phyloP scores from a whole-genome alignment of 495 filamentous ascomycete species.

The Penicillium desertorum region DNA sequence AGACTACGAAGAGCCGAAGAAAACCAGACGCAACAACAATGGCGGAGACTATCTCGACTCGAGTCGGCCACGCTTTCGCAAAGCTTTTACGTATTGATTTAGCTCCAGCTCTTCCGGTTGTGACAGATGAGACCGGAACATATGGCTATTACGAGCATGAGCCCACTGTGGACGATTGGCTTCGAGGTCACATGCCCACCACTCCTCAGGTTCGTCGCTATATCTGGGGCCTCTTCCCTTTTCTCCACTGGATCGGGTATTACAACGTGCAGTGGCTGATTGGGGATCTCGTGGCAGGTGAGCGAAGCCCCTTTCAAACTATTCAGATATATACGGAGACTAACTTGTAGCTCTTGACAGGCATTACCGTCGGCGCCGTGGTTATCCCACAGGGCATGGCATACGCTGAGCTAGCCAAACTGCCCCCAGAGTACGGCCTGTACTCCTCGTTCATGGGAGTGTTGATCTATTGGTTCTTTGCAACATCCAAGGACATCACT shows the following conservation, averaged over 20 bases:
- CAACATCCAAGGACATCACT: conserved; percentile 96
- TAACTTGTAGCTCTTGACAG: background rate
- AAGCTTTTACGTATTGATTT: conserved; percentile 7
- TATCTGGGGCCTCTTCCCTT: conserved; percentile 71
- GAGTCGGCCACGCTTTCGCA: conserved; percentile 12
- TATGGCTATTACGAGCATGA: conserved; percentile 57
- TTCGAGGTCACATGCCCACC: conserved; percentile 58
- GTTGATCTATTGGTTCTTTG: conserved; percentile 93
- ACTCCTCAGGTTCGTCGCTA: conserved; percentile 55
- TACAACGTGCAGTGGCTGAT: conserved; percentile 86
- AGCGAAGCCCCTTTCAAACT: background rate
- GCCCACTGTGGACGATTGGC: conserved; percentile 69
- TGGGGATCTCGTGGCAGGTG: conserved; percentile 82
- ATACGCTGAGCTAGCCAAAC: conserved; percentile 78
- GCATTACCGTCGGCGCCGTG: conserved; percentile 85
- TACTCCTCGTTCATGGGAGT: conserved; percentile 98
- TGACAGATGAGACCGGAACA: background rate
- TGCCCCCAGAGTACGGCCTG: conserved; percentile 76
- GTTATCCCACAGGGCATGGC: conserved; percentile 98
- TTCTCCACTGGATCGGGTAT: conserved; percentile 73
- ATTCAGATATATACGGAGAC: background rate
- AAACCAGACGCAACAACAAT: conserved; percentile 4
- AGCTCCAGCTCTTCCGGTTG: background rate
- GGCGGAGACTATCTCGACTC: conserved; percentile 10
- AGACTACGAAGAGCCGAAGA: background rate